These are phyloP conservation scores for Plectosphaerella cucumerina DNA, from an alignment of 2,329 filamentous ascomycete species.

Conservation along the genomic window DNA sequence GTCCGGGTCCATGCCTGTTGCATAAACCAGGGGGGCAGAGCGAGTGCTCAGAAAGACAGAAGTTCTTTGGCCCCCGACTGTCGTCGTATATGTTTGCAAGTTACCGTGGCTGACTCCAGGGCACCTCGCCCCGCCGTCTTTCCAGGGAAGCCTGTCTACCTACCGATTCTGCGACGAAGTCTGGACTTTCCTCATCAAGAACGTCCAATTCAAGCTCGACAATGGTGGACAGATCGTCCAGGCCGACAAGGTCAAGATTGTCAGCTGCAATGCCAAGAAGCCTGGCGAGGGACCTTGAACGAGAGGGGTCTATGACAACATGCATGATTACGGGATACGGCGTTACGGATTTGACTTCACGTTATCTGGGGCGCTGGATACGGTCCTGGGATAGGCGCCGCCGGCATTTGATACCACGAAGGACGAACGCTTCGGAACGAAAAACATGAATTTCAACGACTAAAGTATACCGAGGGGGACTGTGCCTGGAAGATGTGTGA, in stretches of 20 bases:
- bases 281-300: constrained; percentile 33
- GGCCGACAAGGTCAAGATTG: constrained; percentile 96
- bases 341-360: background rate
- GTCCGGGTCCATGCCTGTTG: background rate
- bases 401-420: background rate
- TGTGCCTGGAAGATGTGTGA: too few species aligned
- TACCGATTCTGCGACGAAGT: constrained; percentile 99
- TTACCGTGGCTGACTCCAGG: too few species aligned
- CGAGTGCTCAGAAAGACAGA: too few species aligned
- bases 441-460: background rate
- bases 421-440: background rate
- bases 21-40: too few species aligned
- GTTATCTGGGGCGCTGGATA: background rate
- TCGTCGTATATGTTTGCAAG: too few species aligned
- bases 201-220: constrained; percentile 98
- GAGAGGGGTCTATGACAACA: background rate
- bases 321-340: background rate
- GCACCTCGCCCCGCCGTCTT: too few species aligned
- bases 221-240: constrained; percentile 66
- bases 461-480: background rate
- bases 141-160: constrained; percentile 89
- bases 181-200: constrained; percentile 98
- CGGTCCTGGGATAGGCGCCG: background rate
- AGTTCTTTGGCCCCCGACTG: too few species aligned
- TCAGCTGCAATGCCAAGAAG: constrained; percentile 90